These are phyloP conservation scores for Aspergillus coremiiformis DNA, from an alignment of 495 filamentous ascomycete genomes.

Conservation along the genomic window DNA sequence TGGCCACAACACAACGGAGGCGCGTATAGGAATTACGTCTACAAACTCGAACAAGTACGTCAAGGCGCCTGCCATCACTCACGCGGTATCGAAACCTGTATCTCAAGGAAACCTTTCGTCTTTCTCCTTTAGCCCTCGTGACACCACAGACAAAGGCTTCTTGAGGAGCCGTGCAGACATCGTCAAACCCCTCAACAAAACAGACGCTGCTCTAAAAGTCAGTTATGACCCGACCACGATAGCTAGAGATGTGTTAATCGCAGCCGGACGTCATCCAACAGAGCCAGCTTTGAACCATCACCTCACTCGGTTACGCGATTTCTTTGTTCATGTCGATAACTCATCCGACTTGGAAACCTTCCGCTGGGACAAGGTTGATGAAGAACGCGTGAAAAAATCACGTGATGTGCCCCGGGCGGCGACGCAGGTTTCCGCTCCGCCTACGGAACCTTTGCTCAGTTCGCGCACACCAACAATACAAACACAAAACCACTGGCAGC, in stretches of 20 bases:
- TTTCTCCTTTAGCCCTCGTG: constrained; percentile 7
- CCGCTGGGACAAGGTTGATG: constrained; percentile 61
- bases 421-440: constrained; percentile 1
- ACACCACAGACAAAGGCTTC: constrained; percentile 4
- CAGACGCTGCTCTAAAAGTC: constrained; percentile 37
- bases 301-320: constrained; percentile 39
- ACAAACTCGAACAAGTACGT: background rate
- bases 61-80: background rate
- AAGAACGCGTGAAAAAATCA: constrained; percentile 1
- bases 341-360: constrained; percentile 53
- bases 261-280: constrained; percentile 51
- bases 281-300: constrained; percentile 53
- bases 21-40: background rate
- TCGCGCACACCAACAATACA: background rate
- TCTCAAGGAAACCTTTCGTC: background rate
- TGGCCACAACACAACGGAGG: background rate
- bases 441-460: background rate
- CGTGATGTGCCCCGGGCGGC: constrained; percentile 5
- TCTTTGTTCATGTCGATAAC: constrained; percentile 33
- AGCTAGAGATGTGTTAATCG: constrained; percentile 57
- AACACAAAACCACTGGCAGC: background rate
- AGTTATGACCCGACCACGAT: constrained; percentile 56
- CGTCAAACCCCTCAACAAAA: constrained; percentile 37
- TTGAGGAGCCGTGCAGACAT: constrained; percentile 23
- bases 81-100: background rate